Base-by-base conservation (phyloP, 2,329 filamentous ascomycete species). In the Tricladium varicosporioides region DNA sequence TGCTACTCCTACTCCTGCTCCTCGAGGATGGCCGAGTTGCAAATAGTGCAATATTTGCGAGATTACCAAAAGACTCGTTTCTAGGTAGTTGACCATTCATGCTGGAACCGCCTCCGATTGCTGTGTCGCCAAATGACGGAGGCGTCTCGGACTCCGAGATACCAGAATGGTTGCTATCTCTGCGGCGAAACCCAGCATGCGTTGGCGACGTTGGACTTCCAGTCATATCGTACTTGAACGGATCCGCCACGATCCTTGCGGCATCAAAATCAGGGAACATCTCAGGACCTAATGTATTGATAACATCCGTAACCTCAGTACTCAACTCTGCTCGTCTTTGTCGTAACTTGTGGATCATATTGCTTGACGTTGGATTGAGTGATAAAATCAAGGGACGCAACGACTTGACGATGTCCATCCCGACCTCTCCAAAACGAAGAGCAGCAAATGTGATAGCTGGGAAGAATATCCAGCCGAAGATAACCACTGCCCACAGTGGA, bases 381-480 rank as follows among this genome's bases (percentile, higher is more conserved):
- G 90, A 94, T 33, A 97, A 80, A 47, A 96, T 78, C 9, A 99
- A 82, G 5, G 94, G 94, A 9, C 91, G 85, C 14, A 99, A 81
- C 0, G 93, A 97, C 75, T 97, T 99, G 76, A 94, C 78, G 55
- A 99, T 97, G 70, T 99, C 94, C 92, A 99, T 97, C 52, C 93
- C 94, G n/a, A 96, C 88, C 75, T 99, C 94, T 48, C 94, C 94
- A 64, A 97, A 96, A 10, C 94, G 88, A 52, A 99, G 85, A 5
- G 94, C 91, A 4, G 92, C 92, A 72, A 96, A 97, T 0, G 92
- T 97, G 66, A 97, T 88, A 19, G 86, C 82, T 5, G 92, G 89
- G 78, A 96, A 96, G 63, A 95, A 76, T 48, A 91, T 79, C 76
- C 90, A 87, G 50, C 92, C 89, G 42, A 85, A 82, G 9, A 91